A percentile compares a stretch with the other conserved stretches of the same genome.
Conservation (phyloP, 225 moss, liverwort and hornwort species). For the Polytrichum formosum region DNA sequence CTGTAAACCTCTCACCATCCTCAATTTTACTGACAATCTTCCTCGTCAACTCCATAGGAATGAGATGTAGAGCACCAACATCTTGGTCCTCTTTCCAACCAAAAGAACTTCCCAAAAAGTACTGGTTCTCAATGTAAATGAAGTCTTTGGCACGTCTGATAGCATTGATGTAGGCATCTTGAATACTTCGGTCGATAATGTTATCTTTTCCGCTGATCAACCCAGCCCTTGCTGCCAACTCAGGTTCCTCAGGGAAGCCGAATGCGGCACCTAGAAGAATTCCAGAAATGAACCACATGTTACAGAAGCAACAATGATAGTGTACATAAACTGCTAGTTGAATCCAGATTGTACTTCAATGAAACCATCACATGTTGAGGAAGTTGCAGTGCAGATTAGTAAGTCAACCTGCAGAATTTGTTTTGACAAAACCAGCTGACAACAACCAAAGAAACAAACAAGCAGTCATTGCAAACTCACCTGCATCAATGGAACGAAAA, state of each 20-base stretch:
- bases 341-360: background rate
- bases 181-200: constrained; percentile 76
- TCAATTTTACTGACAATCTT: constrained; percentile 88
- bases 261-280: constrained; percentile 44
- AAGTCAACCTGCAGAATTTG: background rate
- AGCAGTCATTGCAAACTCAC: constrained; percentile 13
- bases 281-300: background rate
- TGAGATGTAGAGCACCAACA: constrained; percentile 66
- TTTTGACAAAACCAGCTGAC: background rate
- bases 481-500: constrained; percentile 86
- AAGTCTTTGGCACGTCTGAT: constrained; percentile 76
- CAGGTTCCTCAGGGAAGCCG: constrained; percentile 64
- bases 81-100: constrained; percentile 63
- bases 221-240: constrained; percentile 55
- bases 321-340: background rate
- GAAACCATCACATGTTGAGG: background rate
- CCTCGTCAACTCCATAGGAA: constrained; percentile 77
- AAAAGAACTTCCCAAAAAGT: constrained; percentile 77
- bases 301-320: background rate
- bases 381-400: background rate
- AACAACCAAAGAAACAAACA: background rate
- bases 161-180: constrained; percentile 85
- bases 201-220: constrained; percentile 73
- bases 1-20: constrained; percentile 72
- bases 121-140: constrained; percentile 95